A percentile compares a stretch with the other conserved stretches of the same genome.
Evolutionary conservation across 192 early-diverging fungal genomes (phyloP).

Genomic region (Gigaspora rosea): DNA sequence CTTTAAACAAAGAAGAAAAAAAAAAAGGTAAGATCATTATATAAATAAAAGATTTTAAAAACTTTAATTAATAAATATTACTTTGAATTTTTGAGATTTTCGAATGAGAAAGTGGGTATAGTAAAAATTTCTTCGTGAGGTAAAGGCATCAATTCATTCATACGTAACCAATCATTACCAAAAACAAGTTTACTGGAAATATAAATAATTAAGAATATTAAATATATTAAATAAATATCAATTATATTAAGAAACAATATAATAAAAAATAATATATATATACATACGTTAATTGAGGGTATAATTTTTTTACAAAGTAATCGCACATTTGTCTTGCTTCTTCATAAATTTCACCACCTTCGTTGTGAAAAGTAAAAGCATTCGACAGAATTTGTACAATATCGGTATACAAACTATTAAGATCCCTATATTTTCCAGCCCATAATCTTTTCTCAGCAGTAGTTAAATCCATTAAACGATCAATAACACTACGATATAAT

Average conservation of each 20-base stretch:
- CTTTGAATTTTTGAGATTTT: too few species aligned
- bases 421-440: constrained; percentile 27
- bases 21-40: too few species aligned
- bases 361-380: constrained; percentile 8
- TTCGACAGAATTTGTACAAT: constrained; percentile 18
- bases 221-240: background rate
- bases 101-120: background rate
- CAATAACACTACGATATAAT: constrained; percentile 48
- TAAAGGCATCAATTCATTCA: constrained; percentile 1
- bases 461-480: constrained; percentile 54
- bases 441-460: constrained; percentile 57
- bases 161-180: background rate
- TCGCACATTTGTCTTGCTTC: constrained; percentile 13
- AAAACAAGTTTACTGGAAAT: background rate
- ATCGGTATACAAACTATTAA: constrained; percentile 3
- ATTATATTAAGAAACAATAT: too few species aligned
- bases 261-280: background rate
- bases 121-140: background rate
- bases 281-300: background rate
- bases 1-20: too few species aligned
- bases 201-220: background rate
- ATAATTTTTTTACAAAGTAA: background rate
- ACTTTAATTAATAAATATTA: too few species aligned
- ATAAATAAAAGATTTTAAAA: too few species aligned
- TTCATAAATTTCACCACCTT: background rate